These are phyloP conservation scores for Takashimella koratensis DNA, from an alignment of 1,284 basidiomycete species.

Conservation along the genomic window DNA sequence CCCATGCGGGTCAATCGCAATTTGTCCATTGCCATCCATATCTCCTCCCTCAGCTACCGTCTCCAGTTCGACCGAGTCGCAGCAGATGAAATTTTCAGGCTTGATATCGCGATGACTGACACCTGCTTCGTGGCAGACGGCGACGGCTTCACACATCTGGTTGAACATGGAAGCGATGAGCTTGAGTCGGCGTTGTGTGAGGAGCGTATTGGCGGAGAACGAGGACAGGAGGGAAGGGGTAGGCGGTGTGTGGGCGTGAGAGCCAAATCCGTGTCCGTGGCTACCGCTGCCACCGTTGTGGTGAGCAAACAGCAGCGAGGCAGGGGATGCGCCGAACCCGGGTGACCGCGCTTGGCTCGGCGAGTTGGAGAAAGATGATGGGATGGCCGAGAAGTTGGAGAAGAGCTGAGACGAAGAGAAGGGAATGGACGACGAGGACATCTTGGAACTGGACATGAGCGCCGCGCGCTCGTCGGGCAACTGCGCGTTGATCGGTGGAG, in stretches of 20 bases:
- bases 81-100: constrained; percentile 84
- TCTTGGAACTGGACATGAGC: constrained; percentile 45
- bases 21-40: constrained; percentile 43
- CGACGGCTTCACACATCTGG: constrained; percentile 97
- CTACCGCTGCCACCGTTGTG: constrained; percentile 24
- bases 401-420: constrained; percentile 47
- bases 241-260: constrained; percentile 68
- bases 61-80: constrained; percentile 72
- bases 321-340: constrained; percentile 23
- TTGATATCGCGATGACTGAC: constrained; percentile 98
- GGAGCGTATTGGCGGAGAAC: constrained; percentile 72
- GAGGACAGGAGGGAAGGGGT: constrained; percentile 91
- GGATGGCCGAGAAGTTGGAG: constrained; percentile 28
- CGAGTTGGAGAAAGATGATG: constrained; percentile 34
- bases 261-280: constrained; percentile 8
- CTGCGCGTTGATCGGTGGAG: constrained; percentile 53
- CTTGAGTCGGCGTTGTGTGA: constrained; percentile 79
- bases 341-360: constrained; percentile 12
- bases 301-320: constrained; percentile 17
- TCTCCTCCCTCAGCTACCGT: constrained; percentile 42
- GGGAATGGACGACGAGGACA: constrained; percentile 47
- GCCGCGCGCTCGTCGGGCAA: constrained; percentile 43
- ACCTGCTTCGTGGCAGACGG: constrained; percentile 87
- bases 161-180: constrained; percentile 95
- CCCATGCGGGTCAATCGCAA: not conserved